phyloP scores from a whole-genome alignment of 768 basidiomycete genomes.

The Lactarius pseudohatsudake region DNA sequence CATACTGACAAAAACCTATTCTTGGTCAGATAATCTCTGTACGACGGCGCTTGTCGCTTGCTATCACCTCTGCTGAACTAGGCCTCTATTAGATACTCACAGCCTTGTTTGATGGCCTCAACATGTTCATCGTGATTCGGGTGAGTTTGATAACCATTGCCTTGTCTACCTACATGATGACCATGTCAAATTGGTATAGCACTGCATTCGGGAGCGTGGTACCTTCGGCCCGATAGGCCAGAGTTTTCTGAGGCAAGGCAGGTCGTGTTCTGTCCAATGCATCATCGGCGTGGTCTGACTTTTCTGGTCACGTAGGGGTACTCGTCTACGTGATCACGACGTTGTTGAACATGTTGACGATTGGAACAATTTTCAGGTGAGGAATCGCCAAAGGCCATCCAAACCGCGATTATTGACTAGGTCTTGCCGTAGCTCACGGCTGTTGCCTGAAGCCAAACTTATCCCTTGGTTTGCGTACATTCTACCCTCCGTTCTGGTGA shows the following conservation, averaged over 20 bases:
- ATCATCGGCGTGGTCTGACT: not conserved
- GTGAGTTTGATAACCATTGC: not conserved
- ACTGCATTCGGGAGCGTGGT: slow-evolving; percentile 21
- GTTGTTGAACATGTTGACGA: slow-evolving; percentile 21
- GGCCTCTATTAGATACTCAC: slow-evolving; percentile 1
- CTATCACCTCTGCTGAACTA: not conserved
- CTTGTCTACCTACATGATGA: not conserved
- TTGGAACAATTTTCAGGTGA: slow-evolving; percentile 21
- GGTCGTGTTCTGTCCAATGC: not conserved
- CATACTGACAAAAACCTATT: not conserved
- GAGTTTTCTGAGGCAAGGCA: slow-evolving; percentile 27
- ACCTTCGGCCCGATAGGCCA: slow-evolving; percentile 16
- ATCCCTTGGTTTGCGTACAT: too few species aligned
- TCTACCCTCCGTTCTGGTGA: too few species aligned
- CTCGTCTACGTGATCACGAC: slow-evolving; percentile 26
- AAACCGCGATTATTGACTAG: not conserved
- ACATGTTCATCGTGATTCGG: slow-evolving; percentile 16
- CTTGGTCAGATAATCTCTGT: slow-evolving; percentile 16
- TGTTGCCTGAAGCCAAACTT: too few species aligned
- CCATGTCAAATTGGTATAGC: not conserved
- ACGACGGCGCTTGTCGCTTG: not conserved
- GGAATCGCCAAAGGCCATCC: not conserved
- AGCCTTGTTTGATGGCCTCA: slow-evolving; percentile 19
- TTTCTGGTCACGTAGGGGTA: slow-evolving; percentile 16
- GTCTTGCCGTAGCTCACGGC: too few species aligned